phyloP scores from a whole-genome alignment of 805 yeast species.

The Hagleromyces aurorensis region DNA sequence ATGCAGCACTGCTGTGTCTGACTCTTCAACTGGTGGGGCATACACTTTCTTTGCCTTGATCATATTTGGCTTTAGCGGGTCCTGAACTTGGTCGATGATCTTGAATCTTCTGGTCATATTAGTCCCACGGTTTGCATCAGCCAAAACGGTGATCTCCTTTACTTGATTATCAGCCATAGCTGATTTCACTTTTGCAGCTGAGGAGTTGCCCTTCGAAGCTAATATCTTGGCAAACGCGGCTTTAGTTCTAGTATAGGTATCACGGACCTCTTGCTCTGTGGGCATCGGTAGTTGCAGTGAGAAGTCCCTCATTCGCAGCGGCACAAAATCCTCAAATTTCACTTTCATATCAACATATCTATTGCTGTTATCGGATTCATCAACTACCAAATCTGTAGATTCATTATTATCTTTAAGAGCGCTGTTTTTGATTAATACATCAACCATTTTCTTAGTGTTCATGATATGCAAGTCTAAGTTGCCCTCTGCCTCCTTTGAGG shows the following conservation, averaged over 20 bases:
- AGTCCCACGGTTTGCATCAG: slow-evolving; percentile 30
- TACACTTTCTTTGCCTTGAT: slow-evolving; percentile 61
- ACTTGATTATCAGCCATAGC: slow-evolving; percentile 30
- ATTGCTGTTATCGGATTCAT: slow-evolving; percentile 11
- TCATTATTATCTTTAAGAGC: slow-evolving; percentile 6
- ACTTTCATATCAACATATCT: slow-evolving; percentile 17
- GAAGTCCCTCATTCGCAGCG: slow-evolving; percentile 43
- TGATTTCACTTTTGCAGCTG: slow-evolving; percentile 14
- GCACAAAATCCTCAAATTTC: slow-evolving; percentile 50
- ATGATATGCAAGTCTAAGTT: slow-evolving; percentile 1
- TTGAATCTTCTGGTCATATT: slow-evolving; percentile 43
- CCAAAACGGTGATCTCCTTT: slow-evolving; percentile 39
- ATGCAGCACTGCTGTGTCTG: slow-evolving; percentile 69
- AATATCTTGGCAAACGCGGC: slow-evolving; percentile 45
- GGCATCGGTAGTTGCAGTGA: slow-evolving; percentile 38
- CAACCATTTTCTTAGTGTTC: no score
- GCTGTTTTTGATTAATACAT: no score
- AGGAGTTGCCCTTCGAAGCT: slow-evolving; percentile 34
- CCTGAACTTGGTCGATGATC: slow-evolving; percentile 46
- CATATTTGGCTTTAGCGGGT: slow-evolving; percentile 82
- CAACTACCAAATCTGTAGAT: slow-evolving; percentile 1
- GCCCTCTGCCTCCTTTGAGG: not conserved
- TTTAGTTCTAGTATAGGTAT: slow-evolving; percentile 48
- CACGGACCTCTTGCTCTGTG: slow-evolving; percentile 37
- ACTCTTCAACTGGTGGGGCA: slow-evolving; percentile 43